Base-by-base conservation (phyloP, 257 asterid genomes). In the Vinca minor region DNA sequence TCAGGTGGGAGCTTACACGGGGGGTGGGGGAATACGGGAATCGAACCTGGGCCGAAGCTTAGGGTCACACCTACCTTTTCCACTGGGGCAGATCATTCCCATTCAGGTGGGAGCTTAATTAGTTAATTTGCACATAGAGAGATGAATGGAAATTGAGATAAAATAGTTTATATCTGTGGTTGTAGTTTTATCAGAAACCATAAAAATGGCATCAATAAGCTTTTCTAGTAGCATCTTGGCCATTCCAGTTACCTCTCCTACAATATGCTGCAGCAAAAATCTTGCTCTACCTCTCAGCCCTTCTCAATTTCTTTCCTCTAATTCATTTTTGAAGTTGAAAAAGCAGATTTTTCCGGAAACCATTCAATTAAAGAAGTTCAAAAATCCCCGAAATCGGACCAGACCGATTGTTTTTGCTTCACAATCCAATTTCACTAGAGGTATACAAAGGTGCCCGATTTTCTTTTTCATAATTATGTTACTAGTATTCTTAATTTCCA, bases 341-440 rank as follows among this genome's bases (percentile, higher is more conserved):
- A 52, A 59, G 59, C 69, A 59, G 68, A 8, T 57, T 66, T 18
- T 63, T 0, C 26, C 35, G n/a, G 74, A 84, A 10, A 62, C 72
- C 38, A 20, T 69, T 42, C 73, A 46, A 46, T 52, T 74, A 71
- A 77, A 50, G 64, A 74, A 49, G 63, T 71, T 64, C 59, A 81
- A 64, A 64, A 75, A 59, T 68, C 74, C 44, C 47, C 74, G 49
- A 59, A 47, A 62, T 71, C 74, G 50, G 41, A 28, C 72, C 31
- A 65, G 42, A 29, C 83, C 85, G 10, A 31, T 62, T 15, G 60
- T 79, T 39, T 76, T 58, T 63, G 88, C 95, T 53, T 75, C 73
- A 12, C 92, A 84, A 52, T 82, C 84, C 72, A 84, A 77, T 80
- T 68, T 88, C 69, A 55, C 84, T 2, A 81, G 59, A 82, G 96